phyloP scores from a whole-genome alignment of 1,284 basidiomycete genomes.

The Fomitopsis betulina region DNA sequence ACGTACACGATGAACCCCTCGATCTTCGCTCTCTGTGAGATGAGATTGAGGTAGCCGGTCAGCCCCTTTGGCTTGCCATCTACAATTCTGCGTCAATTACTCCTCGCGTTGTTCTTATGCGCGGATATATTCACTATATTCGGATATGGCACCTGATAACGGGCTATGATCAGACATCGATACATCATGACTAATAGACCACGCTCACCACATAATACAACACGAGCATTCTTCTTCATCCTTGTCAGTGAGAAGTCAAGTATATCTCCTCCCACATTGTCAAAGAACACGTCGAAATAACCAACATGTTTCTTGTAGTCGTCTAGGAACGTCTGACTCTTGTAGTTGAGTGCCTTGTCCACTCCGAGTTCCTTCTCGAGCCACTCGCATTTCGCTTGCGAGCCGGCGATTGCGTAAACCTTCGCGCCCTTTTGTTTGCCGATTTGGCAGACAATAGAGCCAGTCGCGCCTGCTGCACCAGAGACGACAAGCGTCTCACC shows the following conservation, averaged over 20 bases:
- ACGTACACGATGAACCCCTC: slow-evolving; percentile 81
- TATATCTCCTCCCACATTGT: slow-evolving; percentile 86
- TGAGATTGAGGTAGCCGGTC: slow-evolving; percentile 59
- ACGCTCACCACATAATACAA: slow-evolving; percentile 67
- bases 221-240: slow-evolving; percentile 73
- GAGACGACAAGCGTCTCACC: slow-evolving; percentile 85
- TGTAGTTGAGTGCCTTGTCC: slow-evolving; percentile 86
- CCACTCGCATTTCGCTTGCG: slow-evolving; percentile 79
- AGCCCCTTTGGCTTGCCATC: slow-evolving; percentile 58
- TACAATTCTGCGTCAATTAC: slow-evolving; percentile 18
- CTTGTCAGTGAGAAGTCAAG: slow-evolving; percentile 72
- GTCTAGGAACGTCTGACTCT: slow-evolving; percentile 64
- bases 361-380: slow-evolving; percentile 78
- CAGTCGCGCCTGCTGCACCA: slow-evolving; percentile 87
- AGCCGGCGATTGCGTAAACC: slow-evolving; percentile 82
- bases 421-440: slow-evolving; percentile 72
- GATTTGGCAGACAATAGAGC: slow-evolving; percentile 71
- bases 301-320: slow-evolving; percentile 60
- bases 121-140: slow-evolving; percentile 51
- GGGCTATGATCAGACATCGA: background rate
- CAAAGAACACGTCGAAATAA: slow-evolving; percentile 79
- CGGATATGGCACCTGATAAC: slow-evolving; percentile 72
- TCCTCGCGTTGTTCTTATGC: background rate
- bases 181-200: background rate
- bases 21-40: slow-evolving; percentile 72